phyloP scores from a whole-genome alignment of 441 rosid species.

The Jatropha multifida region DNA sequence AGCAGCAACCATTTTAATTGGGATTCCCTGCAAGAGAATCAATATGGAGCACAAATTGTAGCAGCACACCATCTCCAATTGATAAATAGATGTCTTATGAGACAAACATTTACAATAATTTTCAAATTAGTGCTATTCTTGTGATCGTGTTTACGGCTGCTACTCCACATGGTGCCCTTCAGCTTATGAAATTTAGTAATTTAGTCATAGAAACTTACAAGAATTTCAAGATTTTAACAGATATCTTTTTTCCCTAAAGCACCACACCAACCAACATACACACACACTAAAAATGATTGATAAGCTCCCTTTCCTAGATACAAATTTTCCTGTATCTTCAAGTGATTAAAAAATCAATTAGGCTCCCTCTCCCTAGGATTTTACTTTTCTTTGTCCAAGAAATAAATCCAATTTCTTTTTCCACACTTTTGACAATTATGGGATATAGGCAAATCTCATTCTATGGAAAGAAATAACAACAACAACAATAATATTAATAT shows the following conservation, averaged over 20 bases:
- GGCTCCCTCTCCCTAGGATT: background rate
- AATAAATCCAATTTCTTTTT: background rate
- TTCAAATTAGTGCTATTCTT: no score
- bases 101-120: background rate
- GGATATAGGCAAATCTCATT: background rate
- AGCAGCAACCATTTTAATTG: conserved; percentile 93
- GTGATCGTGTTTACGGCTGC: background rate
- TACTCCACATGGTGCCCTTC: background rate
- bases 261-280: background rate
- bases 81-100: background rate
- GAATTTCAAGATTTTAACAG: background rate
- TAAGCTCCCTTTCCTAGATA: background rate
- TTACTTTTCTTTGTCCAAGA: background rate
- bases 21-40: conserved; percentile 56
- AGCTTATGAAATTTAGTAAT: background rate
- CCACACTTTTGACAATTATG: background rate
- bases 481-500: no score
- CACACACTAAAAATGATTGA: background rate
- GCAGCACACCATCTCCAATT: background rate
- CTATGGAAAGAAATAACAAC: background rate
- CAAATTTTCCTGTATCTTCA: background rate
- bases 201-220: background rate
- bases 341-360: background rate
- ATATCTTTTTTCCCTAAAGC: background rate
- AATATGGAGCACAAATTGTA: conserved; percentile 18